Percentiles rank a stretch among this genome's conserved stretches.
Evolutionary conservation across 1,284 basidiomycete genomes (phyloP).

Genomic region (Sanghuangporus baumii): DNA sequence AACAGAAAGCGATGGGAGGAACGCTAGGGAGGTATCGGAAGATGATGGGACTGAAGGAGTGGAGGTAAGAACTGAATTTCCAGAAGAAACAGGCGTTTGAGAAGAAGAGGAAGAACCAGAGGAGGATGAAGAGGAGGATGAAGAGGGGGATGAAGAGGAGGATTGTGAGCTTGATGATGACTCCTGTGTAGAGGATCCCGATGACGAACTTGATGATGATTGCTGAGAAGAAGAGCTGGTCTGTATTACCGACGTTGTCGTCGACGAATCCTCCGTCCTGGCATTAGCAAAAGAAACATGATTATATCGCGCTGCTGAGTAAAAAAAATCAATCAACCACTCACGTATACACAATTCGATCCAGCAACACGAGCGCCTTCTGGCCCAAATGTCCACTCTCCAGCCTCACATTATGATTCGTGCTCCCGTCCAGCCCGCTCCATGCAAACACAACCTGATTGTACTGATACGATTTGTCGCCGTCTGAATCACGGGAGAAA

Average conservation of each 20-base stretch:
- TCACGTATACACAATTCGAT: slow-evolving; percentile 16
- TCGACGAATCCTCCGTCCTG: background rate
- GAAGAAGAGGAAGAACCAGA: background rate
- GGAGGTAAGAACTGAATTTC: background rate
- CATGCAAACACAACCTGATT: slow-evolving; percentile 2
- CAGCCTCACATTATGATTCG: slow-evolving; percentile 1
- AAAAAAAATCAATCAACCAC: background rate
- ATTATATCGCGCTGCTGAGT: background rate
- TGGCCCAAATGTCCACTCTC: background rate
- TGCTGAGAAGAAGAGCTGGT: background rate
- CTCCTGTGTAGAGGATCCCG: background rate
- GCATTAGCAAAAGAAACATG: background rate
- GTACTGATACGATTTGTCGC: background rate
- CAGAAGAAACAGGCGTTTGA: background rate
- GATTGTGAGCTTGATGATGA: background rate
- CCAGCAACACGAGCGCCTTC: slow-evolving; percentile 10
- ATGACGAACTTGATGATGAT: background rate
- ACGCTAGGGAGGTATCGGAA: background rate
- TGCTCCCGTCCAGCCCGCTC: background rate
- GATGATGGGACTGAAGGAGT: background rate
- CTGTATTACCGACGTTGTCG: background rate
- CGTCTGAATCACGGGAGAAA: background rate
- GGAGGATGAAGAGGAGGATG: background rate
- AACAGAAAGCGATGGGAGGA: background rate
- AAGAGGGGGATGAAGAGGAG: background rate